These are phyloP conservation scores for Buddleja alternifolia DNA, from an alignment of 257 asterid genomes.

Conservation along the genomic window DNA sequence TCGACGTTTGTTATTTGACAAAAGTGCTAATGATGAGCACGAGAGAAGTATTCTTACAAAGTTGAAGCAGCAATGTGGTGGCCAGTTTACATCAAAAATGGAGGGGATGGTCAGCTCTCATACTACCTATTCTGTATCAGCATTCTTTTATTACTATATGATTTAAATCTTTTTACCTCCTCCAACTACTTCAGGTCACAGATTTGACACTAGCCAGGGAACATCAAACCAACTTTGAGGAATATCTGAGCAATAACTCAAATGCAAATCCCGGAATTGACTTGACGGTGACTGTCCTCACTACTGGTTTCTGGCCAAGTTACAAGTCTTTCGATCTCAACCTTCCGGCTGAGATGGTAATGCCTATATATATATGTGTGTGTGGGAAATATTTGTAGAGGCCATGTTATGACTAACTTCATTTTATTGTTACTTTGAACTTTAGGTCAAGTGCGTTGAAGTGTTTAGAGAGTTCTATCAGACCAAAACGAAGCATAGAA, in stretches of 20 bases:
- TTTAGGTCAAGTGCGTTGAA: slow-evolving; percentile 73
- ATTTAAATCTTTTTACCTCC: background rate
- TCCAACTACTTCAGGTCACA: slow-evolving; percentile 66
- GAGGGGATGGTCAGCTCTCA: slow-evolving; percentile 87
- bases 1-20: slow-evolving; percentile 86
- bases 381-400: background rate
- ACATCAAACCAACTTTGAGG: slow-evolving; percentile 87
- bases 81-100: slow-evolving; percentile 99
- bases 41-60: slow-evolving; percentile 94
- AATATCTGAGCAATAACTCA: slow-evolving; percentile 68
- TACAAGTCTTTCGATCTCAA: slow-evolving; percentile 96
- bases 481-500: slow-evolving; percentile 61
- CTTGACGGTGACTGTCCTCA: slow-evolving; percentile 89
- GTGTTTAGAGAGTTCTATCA: slow-evolving; percentile 62
- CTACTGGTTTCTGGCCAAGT: slow-evolving; percentile 99
- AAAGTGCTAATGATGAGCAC: slow-evolving; percentile 98
- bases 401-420: background rate
- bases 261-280: slow-evolving; percentile 87
- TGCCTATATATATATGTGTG: background rate
- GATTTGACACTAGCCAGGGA: slow-evolving; percentile 95
- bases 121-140: background rate
- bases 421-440: slow-evolving; percentile 4
- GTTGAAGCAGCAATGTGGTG: slow-evolving; percentile 98
- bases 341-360: slow-evolving; percentile 97
- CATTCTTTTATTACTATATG: background rate